Conservation (phyloP, 1,284 basidiomycete genomes). For the Cutaneotrichosporon sp. region DNA sequence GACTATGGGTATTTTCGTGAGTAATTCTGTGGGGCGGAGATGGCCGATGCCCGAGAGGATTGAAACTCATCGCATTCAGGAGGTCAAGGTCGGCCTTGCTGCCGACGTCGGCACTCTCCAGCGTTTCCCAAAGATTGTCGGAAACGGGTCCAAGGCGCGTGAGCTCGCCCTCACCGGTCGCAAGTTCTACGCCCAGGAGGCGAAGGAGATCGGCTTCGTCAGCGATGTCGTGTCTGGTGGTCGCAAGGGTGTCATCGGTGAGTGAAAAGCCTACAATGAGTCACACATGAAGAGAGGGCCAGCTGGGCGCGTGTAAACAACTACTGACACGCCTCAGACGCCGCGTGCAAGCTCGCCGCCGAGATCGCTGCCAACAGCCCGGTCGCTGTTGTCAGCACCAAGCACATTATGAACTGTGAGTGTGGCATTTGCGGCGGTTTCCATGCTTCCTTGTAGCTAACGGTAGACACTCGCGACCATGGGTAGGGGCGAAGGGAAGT, state of each 20-base stretch:
- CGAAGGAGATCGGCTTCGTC: slow-evolving; percentile 68
- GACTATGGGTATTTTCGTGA: slow-evolving; percentile 70
- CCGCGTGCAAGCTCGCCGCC: slow-evolving; percentile 63
- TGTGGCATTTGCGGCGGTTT: not conserved
- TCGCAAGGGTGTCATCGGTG: slow-evolving; percentile 52
- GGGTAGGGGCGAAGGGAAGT: no score
- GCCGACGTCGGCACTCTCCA: slow-evolving; percentile 88
- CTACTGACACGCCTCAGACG: slow-evolving; percentile 36
- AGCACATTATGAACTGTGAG: slow-evolving; percentile 59
- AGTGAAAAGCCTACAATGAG: no score
- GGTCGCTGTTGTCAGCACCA: slow-evolving; percentile 73
- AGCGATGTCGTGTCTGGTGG: slow-evolving; percentile 69
- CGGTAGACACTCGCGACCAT: slow-evolving; percentile 66
- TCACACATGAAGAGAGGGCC: no score
- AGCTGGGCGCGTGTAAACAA: no score
- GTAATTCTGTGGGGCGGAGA: slow-evolving; percentile 13
- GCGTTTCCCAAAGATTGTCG: slow-evolving; percentile 72
- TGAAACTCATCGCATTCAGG: slow-evolving; percentile 53
- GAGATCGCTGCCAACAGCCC: slow-evolving; percentile 74
- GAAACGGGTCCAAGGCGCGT: slow-evolving; percentile 69
- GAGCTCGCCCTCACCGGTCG: slow-evolving; percentile 78
- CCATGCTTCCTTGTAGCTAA: slow-evolving; percentile 6
- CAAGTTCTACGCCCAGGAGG: slow-evolving; percentile 66
- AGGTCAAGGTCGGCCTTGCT: slow-evolving; percentile 84
- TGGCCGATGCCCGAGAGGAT: not conserved